Percentiles rank a stretch among this genome's conserved stretches.
Conservation (phyloP, 2,329 filamentous ascomycete species). For the Coniochaeta sp. region DNA sequence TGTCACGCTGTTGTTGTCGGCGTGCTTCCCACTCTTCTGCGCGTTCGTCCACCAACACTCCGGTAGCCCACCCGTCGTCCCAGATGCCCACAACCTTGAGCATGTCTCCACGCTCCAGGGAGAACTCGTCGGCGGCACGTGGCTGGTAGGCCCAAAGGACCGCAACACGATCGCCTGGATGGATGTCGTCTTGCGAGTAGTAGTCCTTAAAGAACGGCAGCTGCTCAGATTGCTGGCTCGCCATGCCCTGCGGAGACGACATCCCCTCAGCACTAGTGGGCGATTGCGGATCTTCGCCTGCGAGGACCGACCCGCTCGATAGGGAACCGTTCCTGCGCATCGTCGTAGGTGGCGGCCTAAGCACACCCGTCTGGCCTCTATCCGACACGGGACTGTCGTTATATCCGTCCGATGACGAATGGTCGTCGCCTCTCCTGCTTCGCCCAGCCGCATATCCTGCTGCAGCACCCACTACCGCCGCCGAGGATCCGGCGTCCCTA, state of each 20-base stretch:
- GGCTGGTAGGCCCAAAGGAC: slow-evolving; percentile 97
- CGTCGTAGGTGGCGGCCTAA: slow-evolving; percentile 51
- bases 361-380: slow-evolving; percentile 44
- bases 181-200: slow-evolving; percentile 94
- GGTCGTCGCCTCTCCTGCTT: slow-evolving; percentile 40
- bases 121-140: slow-evolving; percentile 86
- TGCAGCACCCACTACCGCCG: slow-evolving; percentile 36
- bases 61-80: slow-evolving; percentile 98
- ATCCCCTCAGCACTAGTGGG: slow-evolving; percentile 67
- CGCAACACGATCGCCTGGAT: slow-evolving; percentile 81
- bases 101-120: slow-evolving; percentile 93
- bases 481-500: slow-evolving; percentile 31
- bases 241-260: slow-evolving; percentile 77
- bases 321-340: slow-evolving; percentile 78
- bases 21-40: slow-evolving; percentile 85
- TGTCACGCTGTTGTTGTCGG: slow-evolving; percentile 76
- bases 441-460: slow-evolving; percentile 41
- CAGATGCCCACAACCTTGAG: slow-evolving; percentile 96
- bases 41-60: slow-evolving; percentile 71
- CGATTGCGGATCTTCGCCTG: slow-evolving; percentile 63
- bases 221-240: slow-evolving; percentile 91
- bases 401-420: slow-evolving; percentile 67
- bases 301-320: slow-evolving; percentile 74
- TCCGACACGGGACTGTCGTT: slow-evolving; percentile 67
- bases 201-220: slow-evolving; percentile 97